phyloP scores from a whole-genome alignment of 805 yeast genomes.

The Suhomyces pyralidae region DNA sequence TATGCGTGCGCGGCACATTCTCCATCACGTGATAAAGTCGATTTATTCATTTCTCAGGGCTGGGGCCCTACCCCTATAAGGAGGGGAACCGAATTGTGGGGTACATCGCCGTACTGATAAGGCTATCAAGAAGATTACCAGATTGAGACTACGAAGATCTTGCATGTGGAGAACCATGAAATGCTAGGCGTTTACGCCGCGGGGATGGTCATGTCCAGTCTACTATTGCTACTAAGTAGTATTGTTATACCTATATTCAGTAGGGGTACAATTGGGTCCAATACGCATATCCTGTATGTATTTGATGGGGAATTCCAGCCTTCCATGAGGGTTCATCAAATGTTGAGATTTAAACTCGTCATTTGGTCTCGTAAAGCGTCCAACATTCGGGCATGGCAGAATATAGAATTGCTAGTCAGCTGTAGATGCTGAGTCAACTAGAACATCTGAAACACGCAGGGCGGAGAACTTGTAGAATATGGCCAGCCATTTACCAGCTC shows the following conservation, averaged over 20 bases:
- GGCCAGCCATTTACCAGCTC: not conserved
- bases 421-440: not conserved
- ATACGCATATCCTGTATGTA: not conserved
- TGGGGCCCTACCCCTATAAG: not conserved
- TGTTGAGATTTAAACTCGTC: not conserved
- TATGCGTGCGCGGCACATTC: not conserved
- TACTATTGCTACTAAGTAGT: not conserved
- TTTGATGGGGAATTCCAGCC: not conserved
- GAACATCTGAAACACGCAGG: not conserved
- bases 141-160: not conserved
- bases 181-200: not conserved
- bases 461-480: not conserved
- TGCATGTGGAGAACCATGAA: not conserved
- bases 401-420: too few relatives aligned
- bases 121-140: not conserved
- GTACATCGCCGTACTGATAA: not conserved
- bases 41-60: not conserved
- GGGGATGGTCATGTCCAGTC: not conserved
- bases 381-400: not conserved
- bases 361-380: not conserved
- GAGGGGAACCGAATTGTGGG: constrained; percentile 4
- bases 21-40: not conserved
- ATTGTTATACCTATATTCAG: not conserved
- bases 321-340: not conserved
- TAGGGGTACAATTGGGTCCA: not conserved